Percentiles rank a stretch among this genome's conserved stretches.
These are phyloP conservation scores for Macaranga tanarius DNA, from an alignment of 441 rosid genomes.

Conservation along the genomic window DNA sequence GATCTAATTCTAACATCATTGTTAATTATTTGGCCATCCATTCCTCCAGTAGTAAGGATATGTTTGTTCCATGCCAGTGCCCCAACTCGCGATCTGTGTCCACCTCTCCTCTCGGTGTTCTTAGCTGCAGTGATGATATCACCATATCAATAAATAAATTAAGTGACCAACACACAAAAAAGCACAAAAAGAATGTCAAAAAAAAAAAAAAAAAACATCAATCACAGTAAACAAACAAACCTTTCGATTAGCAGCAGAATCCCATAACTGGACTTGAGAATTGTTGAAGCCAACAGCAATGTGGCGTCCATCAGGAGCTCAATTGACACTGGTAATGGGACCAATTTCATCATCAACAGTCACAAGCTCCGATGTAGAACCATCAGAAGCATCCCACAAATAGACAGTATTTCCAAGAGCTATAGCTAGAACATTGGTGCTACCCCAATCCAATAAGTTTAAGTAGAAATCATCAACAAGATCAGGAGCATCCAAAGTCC, in stretches of 20 bases:
- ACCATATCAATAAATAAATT: too few relatives aligned
- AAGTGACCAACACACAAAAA: neutral
- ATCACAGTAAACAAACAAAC: conserved; percentile 14
- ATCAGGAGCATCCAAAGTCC: conserved; percentile 73
- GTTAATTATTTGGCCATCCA: conserved; percentile 37
- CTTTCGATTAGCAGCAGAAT: conserved; percentile 51
- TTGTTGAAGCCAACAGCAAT: conserved; percentile 68
- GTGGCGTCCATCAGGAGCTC: conserved; percentile 84
- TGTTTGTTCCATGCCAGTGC: conserved; percentile 53
- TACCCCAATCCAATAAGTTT: conserved; percentile 76
- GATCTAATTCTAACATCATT: conserved; percentile 47
- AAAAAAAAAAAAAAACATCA: neutral
- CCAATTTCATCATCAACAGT: conserved; percentile 66
- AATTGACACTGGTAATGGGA: conserved; percentile 67
- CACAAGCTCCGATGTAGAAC: conserved; percentile 67
- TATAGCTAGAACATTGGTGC: conserved; percentile 61
- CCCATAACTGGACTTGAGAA: conserved; percentile 74
- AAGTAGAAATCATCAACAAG: conserved; percentile 67
- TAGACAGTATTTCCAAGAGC: conserved; percentile 62
- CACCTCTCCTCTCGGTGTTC: conserved; percentile 36
- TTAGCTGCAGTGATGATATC: conserved; percentile 21
- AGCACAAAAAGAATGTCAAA: neutral
- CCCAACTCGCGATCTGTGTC: conserved; percentile 42
- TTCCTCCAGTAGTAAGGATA: conserved; percentile 44
- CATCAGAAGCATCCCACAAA: conserved; percentile 65